phyloP scores from a whole-genome alignment of 148 eudicot species.

The Nepenthes gracilis region DNA sequence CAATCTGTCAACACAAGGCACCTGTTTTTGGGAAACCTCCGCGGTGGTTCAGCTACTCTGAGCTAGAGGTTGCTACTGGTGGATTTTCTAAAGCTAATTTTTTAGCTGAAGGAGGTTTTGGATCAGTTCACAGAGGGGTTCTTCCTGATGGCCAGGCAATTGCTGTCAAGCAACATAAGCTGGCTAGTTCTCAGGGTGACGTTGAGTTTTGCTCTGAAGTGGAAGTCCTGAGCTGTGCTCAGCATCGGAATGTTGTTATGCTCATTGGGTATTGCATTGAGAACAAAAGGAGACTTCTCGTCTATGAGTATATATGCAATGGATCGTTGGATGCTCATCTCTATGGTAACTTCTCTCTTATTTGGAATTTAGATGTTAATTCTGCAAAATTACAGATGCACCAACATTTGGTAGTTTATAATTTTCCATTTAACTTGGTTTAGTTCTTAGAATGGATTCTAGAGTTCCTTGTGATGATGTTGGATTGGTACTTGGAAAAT shows the following conservation, averaged over 20 bases:
- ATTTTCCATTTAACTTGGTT: too few species aligned
- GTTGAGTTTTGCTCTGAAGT: slow-evolving; percentile 58
- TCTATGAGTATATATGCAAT: slow-evolving; percentile 54
- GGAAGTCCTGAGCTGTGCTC: slow-evolving; percentile 60
- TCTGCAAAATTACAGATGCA: too few species aligned
- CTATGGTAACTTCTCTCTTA: slow-evolving; percentile 21
- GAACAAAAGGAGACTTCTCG: slow-evolving; percentile 45
- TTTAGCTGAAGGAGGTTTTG: slow-evolving; percentile 77
- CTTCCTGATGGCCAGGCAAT: slow-evolving; percentile 49
- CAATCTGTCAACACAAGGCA: slow-evolving; percentile 78
- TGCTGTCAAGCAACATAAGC: slow-evolving; percentile 57
- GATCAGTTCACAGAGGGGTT: slow-evolving; percentile 54
- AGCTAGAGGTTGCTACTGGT: slow-evolving; percentile 77
- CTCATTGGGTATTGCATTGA: slow-evolving; percentile 55
- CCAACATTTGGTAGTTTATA: too few species aligned
- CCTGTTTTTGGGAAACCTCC: slow-evolving; percentile 92
- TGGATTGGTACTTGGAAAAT: neutral
- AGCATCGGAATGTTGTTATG: slow-evolving; percentile 61
- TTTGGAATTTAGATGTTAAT: neutral
- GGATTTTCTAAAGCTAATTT: slow-evolving; percentile 82
- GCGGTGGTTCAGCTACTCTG: slow-evolving; percentile 75
- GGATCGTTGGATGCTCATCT: slow-evolving; percentile 51
- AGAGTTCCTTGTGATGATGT: neutral
- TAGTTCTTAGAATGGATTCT: neutral
- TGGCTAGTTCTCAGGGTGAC: slow-evolving; percentile 59